phyloP scores from a whole-genome alignment of 2,329 filamentous ascomycete species.

The Paramyrothecium sp. region DNA sequence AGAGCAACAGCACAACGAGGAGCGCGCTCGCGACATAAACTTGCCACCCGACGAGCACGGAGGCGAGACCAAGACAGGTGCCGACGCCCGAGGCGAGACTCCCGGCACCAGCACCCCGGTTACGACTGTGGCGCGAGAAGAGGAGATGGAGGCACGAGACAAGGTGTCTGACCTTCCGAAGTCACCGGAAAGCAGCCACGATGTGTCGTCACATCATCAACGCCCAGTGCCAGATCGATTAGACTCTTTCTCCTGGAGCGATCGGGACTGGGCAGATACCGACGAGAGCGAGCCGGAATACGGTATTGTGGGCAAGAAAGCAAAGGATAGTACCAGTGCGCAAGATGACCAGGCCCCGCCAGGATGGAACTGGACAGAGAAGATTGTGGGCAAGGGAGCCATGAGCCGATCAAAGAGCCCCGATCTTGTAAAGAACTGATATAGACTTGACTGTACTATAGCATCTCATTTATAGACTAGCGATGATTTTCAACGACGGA shows the following conservation, averaged over 20 bases:
- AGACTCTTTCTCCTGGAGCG: constrained; percentile 65
- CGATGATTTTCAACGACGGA: background rate
- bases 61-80: constrained; percentile 56
- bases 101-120: constrained; percentile 15
- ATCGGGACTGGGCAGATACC: constrained; percentile 61
- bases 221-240: constrained; percentile 21
- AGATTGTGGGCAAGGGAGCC: constrained; percentile 46
- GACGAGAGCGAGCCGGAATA: constrained; percentile 29
- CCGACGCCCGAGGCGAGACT: constrained; percentile 8
- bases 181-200: constrained; percentile 18
- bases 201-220: constrained; percentile 12
- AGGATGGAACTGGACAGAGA: constrained; percentile 54
- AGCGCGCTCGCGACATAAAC: constrained; percentile 64
- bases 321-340: constrained; percentile 18
- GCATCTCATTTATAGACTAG: background rate
- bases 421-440: background rate
- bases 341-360: constrained; percentile 17
- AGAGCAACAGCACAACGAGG: constrained; percentile 62
- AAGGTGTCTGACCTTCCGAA: constrained; percentile 43
- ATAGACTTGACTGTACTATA: background rate
- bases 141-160: constrained; percentile 38
- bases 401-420: constrained; percentile 25
- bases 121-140: constrained; percentile 18
- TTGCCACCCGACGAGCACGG: constrained; percentile 61
- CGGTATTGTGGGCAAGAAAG: constrained; percentile 5